Evolutionary conservation across 495 filamentous ascomycete genomes (phyloP), one percentile per base, ranked within the genome.

Genomic region (Penicillium pulvis): DNA sequence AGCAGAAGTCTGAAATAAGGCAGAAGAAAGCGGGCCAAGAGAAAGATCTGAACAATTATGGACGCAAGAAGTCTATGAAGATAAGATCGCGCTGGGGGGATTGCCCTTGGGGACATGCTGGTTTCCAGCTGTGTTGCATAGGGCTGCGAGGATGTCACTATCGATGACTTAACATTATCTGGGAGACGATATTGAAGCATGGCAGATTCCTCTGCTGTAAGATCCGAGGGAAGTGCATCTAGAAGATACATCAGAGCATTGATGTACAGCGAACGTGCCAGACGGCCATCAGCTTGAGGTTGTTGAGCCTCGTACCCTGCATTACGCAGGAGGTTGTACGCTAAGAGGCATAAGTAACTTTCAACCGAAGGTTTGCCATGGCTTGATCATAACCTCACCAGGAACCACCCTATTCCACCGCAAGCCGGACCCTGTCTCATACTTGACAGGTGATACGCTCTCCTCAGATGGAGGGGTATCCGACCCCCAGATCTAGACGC

Each of bases 191-290:
- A 55, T 35, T 63, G 62, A 12, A 79, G 58, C 52, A 64, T 67
- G 6, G 50, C 42, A 7, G 64, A 59, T 57, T 81, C 72, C 41
- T 75, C 68, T 5, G 56, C 4, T 4, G 77, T 82, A 12, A 92
- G 67, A 55, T 89, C 77, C 0, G 64, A 48, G 0, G 90, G 89
- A 0, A 92, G 76, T 0, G 83, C 89, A 50, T 82, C 80, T 3
- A 91, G 79, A 4, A 92, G 75, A 65, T 90, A 90, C 7, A 81
- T 75, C 7, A 90, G 54, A 43, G 85, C 82, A 63, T 86, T 81
- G 24, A 92, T 74, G 67, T 90, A 92, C 1, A 90, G 76, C 17
- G 83, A 80, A n/a, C 89, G 79, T 43, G 82, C 81, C 30, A 88
- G 67, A n/a, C 64, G 69, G 28, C 60, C 60, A 50, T 79, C 76